Conservation (phyloP, 768 basidiomycete genomes). For the Boletus sensibilis region DNA sequence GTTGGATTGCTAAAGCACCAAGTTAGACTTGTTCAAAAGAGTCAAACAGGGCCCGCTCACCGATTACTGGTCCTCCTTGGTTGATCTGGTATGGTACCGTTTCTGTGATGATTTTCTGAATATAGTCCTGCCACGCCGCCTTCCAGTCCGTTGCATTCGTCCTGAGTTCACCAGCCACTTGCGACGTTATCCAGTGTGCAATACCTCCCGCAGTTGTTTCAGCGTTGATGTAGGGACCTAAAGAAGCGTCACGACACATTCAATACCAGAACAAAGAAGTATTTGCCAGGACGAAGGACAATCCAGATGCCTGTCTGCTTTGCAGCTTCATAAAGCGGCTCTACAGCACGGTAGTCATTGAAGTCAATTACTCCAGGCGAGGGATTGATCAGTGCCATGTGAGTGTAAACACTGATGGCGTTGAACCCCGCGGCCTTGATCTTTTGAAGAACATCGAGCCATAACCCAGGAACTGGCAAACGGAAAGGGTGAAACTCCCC, state of each 20-base stretch:
- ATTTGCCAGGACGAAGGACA: slow-evolving; percentile 70
- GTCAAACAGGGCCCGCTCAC: slow-evolving; percentile 34
- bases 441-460: slow-evolving; percentile 82
- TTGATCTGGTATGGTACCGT: slow-evolving; percentile 67
- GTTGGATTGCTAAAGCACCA: slow-evolving; percentile 46
- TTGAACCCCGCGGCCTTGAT: slow-evolving; percentile 80
- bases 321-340: slow-evolving; percentile 73
- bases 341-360: slow-evolving; percentile 61
- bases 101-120: slow-evolving; percentile 59
- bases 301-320: slow-evolving; percentile 74
- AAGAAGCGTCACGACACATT: slow-evolving; percentile 2
- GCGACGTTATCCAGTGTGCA: slow-evolving; percentile 66
- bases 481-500: slow-evolving; percentile 87
- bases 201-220: slow-evolving; percentile 80
- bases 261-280: background rate
- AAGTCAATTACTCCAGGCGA: slow-evolving; percentile 74
- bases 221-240: slow-evolving; percentile 62
- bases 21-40: background rate
- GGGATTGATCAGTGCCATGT: slow-evolving; percentile 79
- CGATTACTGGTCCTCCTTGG: slow-evolving; percentile 72
- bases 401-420: slow-evolving; percentile 72
- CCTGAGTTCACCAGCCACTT: slow-evolving; percentile 64
- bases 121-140: slow-evolving; percentile 70
- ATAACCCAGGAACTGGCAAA: slow-evolving; percentile 73
- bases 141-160: slow-evolving; percentile 68